Evolutionary conservation across 352 stramenopile genomes (phyloP).

Genomic region (Pythium vanterpoolii): DNA sequence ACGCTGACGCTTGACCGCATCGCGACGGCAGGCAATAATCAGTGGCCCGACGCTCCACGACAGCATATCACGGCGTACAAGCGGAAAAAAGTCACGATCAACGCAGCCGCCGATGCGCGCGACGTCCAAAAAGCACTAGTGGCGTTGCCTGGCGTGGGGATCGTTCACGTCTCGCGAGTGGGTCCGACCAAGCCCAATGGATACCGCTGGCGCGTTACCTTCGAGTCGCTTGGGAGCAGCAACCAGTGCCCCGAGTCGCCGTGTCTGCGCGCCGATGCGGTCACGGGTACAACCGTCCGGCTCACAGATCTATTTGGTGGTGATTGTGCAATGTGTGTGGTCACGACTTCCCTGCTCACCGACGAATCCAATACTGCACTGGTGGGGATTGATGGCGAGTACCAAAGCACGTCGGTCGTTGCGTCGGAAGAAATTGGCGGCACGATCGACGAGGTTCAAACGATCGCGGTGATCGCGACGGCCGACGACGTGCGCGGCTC

Average conservation of each 20-base stretch:
- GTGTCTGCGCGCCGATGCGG: slow-evolving; percentile 54
- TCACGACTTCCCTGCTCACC: slow-evolving; percentile 32
- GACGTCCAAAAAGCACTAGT: slow-evolving; percentile 47
- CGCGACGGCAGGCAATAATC: slow-evolving; percentile 10
- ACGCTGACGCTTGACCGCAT: slow-evolving; percentile 39
- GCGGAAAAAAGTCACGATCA: slow-evolving; percentile 63
- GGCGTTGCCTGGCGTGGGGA: slow-evolving; percentile 48
- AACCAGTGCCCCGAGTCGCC: slow-evolving; percentile 52
- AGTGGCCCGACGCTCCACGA: slow-evolving; percentile 36
- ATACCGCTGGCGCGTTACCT: slow-evolving; percentile 68
- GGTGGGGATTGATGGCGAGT: slow-evolving; percentile 42
- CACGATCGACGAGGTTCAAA: slow-evolving; percentile 62
- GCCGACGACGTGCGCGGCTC: slow-evolving; percentile 46
- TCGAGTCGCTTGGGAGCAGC: slow-evolving; percentile 53
- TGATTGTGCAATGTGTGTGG: slow-evolving; percentile 39
- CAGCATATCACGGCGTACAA: slow-evolving; percentile 61
- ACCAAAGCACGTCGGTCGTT: slow-evolving; percentile 36
- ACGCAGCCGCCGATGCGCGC: slow-evolving; percentile 41
- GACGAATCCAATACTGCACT: slow-evolving; percentile 37
- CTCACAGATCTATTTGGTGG: slow-evolving; percentile 47
- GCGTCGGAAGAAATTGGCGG: slow-evolving; percentile 50
- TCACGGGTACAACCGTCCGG: slow-evolving; percentile 27
- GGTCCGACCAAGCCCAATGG: slow-evolving; percentile 54
- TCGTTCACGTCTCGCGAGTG: slow-evolving; percentile 49
- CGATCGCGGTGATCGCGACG: slow-evolving; percentile 38